A percentile compares a stretch with the other conserved stretches of the same genome.
These are phyloP conservation scores for Dothistroma pini DNA, from an alignment of 2,329 filamentous ascomycete genomes.

Conservation along the genomic window DNA sequence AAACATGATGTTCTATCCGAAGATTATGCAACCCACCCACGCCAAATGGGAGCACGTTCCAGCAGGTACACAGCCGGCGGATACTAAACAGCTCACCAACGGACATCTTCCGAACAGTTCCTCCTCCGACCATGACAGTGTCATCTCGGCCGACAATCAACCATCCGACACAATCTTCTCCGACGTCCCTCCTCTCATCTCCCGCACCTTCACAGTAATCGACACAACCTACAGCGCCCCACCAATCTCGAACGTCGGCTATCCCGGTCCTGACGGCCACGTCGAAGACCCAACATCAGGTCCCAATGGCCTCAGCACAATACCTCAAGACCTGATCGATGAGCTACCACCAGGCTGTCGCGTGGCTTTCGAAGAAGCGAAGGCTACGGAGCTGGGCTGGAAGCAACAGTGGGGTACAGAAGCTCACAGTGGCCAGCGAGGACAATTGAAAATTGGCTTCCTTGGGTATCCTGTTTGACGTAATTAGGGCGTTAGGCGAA, in stretches of 20 bases:
- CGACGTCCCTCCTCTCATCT: conserved; percentile 54
- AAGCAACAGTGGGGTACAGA: conserved; percentile 72
- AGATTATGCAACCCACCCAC: conserved; percentile 83
- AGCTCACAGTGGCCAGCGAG: conserved; percentile 49
- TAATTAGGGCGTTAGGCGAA: conserved; percentile 36
- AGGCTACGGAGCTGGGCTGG: conserved; percentile 65
- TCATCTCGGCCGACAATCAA: conserved; percentile 14
- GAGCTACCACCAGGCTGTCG: conserved; percentile 68
- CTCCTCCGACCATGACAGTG: conserved; percentile 15
- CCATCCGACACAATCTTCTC: conserved; percentile 45
- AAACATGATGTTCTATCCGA: conserved; percentile 83
- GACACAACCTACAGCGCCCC: conserved; percentile 60
- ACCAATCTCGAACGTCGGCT: conserved; percentile 54
- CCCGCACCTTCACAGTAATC: conserved; percentile 60
- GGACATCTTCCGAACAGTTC: conserved; percentile 23
- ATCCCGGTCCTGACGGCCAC: conserved; percentile 57
- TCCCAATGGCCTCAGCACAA: conserved; percentile 56
- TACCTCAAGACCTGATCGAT: conserved; percentile 62
- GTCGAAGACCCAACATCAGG: conserved; percentile 45
- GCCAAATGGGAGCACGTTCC: conserved; percentile 74
- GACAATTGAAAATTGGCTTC: conserved; percentile 47
- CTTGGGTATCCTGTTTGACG: conserved; percentile 48
- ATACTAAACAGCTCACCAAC: conserved; percentile 27
- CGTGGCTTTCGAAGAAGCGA: conserved; percentile 65
- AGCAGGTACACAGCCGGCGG: conserved; percentile 27